Evolutionary conservation across 2,329 filamentous ascomycete species (phyloP).

Genomic region (Monilinia fructicola): DNA sequence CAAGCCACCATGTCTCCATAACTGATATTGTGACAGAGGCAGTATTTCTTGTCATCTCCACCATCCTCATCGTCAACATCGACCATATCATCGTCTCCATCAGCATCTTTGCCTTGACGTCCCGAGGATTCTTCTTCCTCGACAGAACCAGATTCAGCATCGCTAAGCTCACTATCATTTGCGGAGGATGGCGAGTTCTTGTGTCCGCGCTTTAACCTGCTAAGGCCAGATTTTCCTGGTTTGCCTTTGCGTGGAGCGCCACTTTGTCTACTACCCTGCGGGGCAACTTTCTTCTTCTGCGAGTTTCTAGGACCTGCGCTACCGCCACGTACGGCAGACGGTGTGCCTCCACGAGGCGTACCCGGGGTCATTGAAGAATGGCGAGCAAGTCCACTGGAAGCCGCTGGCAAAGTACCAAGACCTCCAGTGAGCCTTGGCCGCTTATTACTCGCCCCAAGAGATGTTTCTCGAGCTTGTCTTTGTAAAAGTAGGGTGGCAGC

Average conservation of each 20-base stretch:
- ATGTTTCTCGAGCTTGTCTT: constrained; percentile 56
- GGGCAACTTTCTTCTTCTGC: constrained; percentile 41
- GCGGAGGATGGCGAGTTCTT: constrained; percentile 64
- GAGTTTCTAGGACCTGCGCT: constrained; percentile 59
- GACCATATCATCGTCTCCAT: constrained; percentile 54
- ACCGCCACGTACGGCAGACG: constrained; percentile 48
- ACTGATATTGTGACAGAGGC: constrained; percentile 77
- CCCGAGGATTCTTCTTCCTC: constrained; percentile 47
- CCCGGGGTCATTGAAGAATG: constrained; percentile 64
- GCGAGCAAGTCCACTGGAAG: constrained; percentile 59
- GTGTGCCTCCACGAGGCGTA: constrained; percentile 54
- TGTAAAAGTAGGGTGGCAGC: constrained; percentile 60
- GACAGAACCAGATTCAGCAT: constrained; percentile 57
- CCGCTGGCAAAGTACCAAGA: constrained; percentile 47
- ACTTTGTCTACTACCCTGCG: constrained; percentile 39
- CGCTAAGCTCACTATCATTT: constrained; percentile 64
- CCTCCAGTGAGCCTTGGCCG: constrained; percentile 47
- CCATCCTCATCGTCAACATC: constrained; percentile 66
- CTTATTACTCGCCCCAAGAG: constrained; percentile 59
- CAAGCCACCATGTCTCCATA: constrained; percentile 89
- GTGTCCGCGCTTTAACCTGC: constrained; percentile 56
- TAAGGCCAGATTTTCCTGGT: constrained; percentile 57
- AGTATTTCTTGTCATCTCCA: constrained; percentile 76
- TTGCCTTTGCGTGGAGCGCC: constrained; percentile 36
- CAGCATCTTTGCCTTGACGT: constrained; percentile 51